Percentiles rank a stretch among this genome's conserved stretches.
These are phyloP conservation scores for Mycena latifolia DNA, from an alignment of 768 basidiomycete genomes.

Conservation along the genomic window DNA sequence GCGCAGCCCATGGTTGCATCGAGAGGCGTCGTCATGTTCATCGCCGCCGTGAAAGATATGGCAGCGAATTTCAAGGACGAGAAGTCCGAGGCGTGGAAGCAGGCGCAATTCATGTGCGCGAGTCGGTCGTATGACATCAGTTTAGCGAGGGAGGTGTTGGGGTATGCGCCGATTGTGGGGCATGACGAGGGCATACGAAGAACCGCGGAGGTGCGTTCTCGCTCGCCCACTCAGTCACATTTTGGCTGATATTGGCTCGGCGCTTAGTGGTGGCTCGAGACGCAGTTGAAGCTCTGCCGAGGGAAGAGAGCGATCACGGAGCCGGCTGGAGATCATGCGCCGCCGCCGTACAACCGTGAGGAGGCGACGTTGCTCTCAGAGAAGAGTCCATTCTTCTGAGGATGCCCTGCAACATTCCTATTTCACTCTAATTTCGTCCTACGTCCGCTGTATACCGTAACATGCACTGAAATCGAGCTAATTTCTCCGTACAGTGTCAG, in stretches of 20 bases:
- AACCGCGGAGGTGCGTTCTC: slow-evolving; percentile 39
- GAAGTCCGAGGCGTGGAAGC: slow-evolving; percentile 52
- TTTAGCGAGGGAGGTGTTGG: slow-evolving; percentile 59
- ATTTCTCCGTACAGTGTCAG: too few species aligned
- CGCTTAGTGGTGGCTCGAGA: slow-evolving; percentile 23
- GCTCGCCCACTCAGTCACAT: background rate
- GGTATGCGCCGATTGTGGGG: slow-evolving; percentile 63
- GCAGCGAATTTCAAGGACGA: slow-evolving; percentile 50
- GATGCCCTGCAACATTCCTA: too few species aligned
- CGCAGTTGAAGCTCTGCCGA: slow-evolving; percentile 6
- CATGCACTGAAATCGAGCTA: too few species aligned
- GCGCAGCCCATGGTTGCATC: background rate
- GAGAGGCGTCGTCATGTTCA: slow-evolving; percentile 45
- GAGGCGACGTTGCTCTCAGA: slow-evolving; percentile 1
- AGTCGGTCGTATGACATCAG: slow-evolving; percentile 64
- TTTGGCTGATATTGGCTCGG: too few species aligned
- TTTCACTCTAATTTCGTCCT: too few species aligned
- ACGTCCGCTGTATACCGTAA: too few species aligned
- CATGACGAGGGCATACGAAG: slow-evolving; percentile 60
- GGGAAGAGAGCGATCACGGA: background rate
- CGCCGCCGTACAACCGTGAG: slow-evolving; percentile 4
- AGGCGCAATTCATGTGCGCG: slow-evolving; percentile 54
- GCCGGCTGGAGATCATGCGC: background rate
- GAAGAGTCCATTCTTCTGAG: slow-evolving; percentile 20
- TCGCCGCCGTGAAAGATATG: slow-evolving; percentile 53